Percentiles rank a stretch among this genome's conserved stretches.
Evolutionary conservation across 1,139 yeast genomes (phyloP).

Genomic region (Hansenula lynferdii): DNA sequence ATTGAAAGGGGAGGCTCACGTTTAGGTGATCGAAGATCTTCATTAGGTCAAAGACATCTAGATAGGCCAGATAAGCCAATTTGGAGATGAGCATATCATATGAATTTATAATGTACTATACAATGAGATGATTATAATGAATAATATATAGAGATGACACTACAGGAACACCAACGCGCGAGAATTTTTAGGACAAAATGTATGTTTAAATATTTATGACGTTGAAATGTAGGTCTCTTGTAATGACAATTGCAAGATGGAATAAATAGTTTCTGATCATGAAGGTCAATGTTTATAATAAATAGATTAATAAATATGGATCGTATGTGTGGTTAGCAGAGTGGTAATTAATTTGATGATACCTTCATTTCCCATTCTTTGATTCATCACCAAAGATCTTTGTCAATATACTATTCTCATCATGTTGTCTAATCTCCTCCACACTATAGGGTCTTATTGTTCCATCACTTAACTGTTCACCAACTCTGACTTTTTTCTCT

Average conservation of each 20-base stretch:
- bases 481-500: slow-evolving; percentile 41
- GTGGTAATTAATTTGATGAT: too few species aligned
- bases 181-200: not conserved
- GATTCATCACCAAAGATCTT: slow-evolving; percentile 18
- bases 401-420: slow-evolving; percentile 15
- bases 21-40: not conserved
- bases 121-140: not conserved
- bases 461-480: slow-evolving; percentile 45
- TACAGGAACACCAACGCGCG: not conserved
- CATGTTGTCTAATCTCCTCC: slow-evolving; percentile 30
- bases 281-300: too few species aligned
- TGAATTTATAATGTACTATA: not conserved
- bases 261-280: too few species aligned
- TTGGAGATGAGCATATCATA: slow-evolving; percentile 12
- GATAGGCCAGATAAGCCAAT: slow-evolving; percentile 13
- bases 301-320: too few species aligned
- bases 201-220: too few species aligned
- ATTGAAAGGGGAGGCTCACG: slow-evolving; percentile 11
- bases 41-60: not conserved
- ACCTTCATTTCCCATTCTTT: too few species aligned
- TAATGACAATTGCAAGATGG: too few species aligned
- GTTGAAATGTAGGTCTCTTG: too few species aligned
- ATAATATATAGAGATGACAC: not conserved
- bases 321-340: too few species aligned
- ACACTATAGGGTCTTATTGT: slow-evolving; percentile 38